Base-by-base conservation (phyloP, 306 rosid species). In the Dryas octopetala region DNA sequence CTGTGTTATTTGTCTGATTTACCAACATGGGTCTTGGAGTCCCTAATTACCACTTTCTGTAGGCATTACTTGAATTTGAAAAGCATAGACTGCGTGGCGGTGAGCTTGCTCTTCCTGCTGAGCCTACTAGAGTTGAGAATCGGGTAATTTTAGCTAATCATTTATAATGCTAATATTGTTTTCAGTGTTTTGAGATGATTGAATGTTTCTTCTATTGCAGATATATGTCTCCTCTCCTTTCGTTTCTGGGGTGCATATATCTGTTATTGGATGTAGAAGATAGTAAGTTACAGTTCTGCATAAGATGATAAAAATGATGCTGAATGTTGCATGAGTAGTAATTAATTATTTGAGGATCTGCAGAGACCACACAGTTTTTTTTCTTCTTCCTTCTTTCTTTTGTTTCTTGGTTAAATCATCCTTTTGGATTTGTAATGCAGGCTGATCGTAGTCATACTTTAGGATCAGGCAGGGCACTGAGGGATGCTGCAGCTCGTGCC, bases 401-500 rank as follows among this genome's bases (percentile, higher is more conserved):
- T 71, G 45, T 45, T 71, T 71, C 26, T 44, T 71, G 52, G 55
- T 45, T 12, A 13, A 75, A 23, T 14, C 17, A 23, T 65, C 10
- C 32, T 41, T 47, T 44, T 66, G 71, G 74, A 58, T 53, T 57
- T 76, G 17, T 73, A 44, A 53, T 32, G 57, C 73, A 76, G 79
- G 79, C 49, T 69, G 73, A 49, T 61, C 67, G 73, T 62, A 63
- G 83, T 62, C 82, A 86, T 85, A 85, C 86, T 71, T 69, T 86
- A 52, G 90, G 82, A 68, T 80, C 92, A 55, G 96, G 96, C 68
- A 90, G 96, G 82, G 86, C 96, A 58, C 82, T 91, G n/a, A 84
- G 96, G 83, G 88, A 88, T 84, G 89, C 96, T 69, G 96, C 96
- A 66, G 96, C 91, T 77, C 89, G 91, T 75, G 96, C 96, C 66